Conservation (phyloP, 805 yeast genomes). For the Starmerella vaccinii region DNA sequence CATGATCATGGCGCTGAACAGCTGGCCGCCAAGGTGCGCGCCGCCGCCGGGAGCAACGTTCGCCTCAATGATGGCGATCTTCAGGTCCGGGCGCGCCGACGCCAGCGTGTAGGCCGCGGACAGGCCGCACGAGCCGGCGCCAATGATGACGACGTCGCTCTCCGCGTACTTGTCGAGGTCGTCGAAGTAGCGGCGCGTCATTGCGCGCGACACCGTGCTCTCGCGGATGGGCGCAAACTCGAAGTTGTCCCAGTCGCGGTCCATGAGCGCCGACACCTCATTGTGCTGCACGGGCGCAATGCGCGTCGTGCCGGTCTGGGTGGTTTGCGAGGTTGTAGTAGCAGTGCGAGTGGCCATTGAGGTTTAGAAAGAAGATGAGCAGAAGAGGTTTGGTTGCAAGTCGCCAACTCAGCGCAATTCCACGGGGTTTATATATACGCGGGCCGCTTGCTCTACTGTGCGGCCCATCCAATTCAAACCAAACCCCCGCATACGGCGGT, state of each 20-base stretch:
- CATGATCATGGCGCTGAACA: slow-evolving; percentile 68
- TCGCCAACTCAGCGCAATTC: neutral
- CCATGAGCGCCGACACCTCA: slow-evolving; percentile 13
- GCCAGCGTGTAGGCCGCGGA: slow-evolving; percentile 68
- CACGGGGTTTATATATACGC: neutral
- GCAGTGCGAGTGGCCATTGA: slow-evolving; percentile 22
- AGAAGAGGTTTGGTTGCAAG: neutral
- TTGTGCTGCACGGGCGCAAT: slow-evolving; percentile 14
- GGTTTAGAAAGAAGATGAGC: neutral
- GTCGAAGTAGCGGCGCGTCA: slow-evolving; percentile 63
- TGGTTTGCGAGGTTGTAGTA: slow-evolving; percentile 15
- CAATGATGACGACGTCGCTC: slow-evolving; percentile 62
- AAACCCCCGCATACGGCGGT: neutral
- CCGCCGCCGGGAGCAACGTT: slow-evolving; percentile 76
- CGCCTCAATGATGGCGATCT: slow-evolving; percentile 63
- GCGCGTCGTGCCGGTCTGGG: slow-evolving; percentile 10
- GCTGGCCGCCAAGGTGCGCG: slow-evolving; percentile 66
- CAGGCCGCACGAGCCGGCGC: slow-evolving; percentile 70
- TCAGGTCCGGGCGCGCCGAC: slow-evolving; percentile 63
- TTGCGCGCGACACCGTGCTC: slow-evolving; percentile 69
- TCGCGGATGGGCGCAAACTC: slow-evolving; percentile 64
- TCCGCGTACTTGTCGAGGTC: slow-evolving; percentile 68
- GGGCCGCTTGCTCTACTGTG: neutral
- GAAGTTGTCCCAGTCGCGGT: slow-evolving; percentile 54
- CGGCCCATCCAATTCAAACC: neutral